Conservation (phyloP, 352 stramenopile species). For the Halophytophthora polymorphica region DNA sequence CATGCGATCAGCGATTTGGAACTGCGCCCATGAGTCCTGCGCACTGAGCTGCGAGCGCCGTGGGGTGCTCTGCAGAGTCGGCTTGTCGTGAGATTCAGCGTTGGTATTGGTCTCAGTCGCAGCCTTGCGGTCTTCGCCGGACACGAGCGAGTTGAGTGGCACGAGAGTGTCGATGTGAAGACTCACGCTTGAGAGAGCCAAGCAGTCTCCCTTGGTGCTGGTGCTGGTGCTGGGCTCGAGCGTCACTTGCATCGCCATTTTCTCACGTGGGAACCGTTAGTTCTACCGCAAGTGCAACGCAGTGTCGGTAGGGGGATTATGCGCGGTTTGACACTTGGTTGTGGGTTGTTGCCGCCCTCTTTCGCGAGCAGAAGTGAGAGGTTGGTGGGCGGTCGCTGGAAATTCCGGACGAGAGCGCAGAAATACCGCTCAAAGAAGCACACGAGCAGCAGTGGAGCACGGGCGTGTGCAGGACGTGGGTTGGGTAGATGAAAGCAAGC, state of each 20-base stretch:
- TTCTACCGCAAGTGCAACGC: no score
- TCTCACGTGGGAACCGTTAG: background rate
- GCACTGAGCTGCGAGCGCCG: constrained; percentile 12
- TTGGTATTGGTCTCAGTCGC: constrained; percentile 10
- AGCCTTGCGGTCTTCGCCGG: constrained; percentile 26
- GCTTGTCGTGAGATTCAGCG: constrained; percentile 4
- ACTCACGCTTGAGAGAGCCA: constrained; percentile 44
- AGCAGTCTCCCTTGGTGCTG: background rate
- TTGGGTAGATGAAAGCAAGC: no score
- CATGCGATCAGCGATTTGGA: constrained; percentile 57
- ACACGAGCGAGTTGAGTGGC: constrained; percentile 35
- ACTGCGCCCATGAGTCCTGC: constrained; percentile 41
- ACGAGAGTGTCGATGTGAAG: constrained; percentile 57
- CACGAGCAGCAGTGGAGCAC: no score
- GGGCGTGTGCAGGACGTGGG: no score
- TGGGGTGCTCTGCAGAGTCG: constrained; percentile 4
- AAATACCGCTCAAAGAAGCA: no score
- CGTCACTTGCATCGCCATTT: constrained; percentile 12
- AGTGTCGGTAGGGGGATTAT: no score
- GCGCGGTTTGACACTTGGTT: no score
- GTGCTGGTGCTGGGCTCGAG: constrained; percentile 7
- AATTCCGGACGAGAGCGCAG: no score
- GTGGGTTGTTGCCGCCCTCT: no score
- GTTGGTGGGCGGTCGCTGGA: no score
- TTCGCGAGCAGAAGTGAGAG: no score